phyloP scores from a whole-genome alignment of 2,329 filamentous ascomycete genomes.

The Fusarium acutatum region DNA sequence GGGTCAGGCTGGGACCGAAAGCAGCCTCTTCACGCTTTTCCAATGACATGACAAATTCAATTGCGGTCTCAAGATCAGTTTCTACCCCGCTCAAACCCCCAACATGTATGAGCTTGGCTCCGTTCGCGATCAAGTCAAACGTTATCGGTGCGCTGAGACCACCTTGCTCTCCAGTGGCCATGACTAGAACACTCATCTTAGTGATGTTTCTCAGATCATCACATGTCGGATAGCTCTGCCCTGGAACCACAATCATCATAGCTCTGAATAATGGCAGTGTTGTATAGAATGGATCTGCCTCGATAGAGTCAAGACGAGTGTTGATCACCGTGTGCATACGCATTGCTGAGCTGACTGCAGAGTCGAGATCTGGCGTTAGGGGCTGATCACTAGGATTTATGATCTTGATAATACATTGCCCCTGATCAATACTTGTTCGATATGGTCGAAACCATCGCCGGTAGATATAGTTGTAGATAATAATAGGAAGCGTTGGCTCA shows the following conservation, averaged over 20 bases:
- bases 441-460: no score
- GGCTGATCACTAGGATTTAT: no score
- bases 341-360: no score
- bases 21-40: neutral
- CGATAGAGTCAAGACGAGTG: no score
- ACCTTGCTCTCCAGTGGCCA: neutral
- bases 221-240: neutral
- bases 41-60: neutral
- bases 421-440: no score
- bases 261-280: neutral
- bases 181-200: neutral
- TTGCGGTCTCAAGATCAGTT: neutral
- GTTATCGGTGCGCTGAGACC: neutral
- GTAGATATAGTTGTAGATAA: no score
- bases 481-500: no score
- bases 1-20: neutral
- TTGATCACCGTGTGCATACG: no score
- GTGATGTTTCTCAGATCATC: neutral
- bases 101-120: neutral
- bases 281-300: no score
- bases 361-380: no score
- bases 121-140: neutral
- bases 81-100: neutral
- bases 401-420: no score
- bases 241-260: neutral